Conservation (phyloP, 2,329 filamentous ascomycete species). For the Fusarium mexicanum region DNA sequence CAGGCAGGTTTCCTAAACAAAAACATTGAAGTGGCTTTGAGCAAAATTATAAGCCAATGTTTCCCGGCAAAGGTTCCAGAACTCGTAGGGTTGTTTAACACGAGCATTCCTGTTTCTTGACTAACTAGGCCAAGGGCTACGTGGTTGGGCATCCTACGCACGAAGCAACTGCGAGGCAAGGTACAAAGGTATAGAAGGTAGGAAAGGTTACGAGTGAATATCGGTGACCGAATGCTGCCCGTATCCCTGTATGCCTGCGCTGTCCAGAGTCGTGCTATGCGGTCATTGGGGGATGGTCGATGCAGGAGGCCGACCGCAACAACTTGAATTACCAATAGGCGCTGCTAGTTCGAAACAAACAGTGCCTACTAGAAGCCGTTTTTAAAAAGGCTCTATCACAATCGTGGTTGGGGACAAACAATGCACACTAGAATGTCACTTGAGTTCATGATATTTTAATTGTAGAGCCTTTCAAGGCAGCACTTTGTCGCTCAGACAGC, state of each 20-base stretch:
- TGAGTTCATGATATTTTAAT: fast-evolving
- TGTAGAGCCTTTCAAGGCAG: neutral
- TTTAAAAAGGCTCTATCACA: neutral
- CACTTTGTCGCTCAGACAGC: neutral
- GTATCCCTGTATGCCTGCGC: too few species aligned
- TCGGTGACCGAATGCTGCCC: too few species aligned
- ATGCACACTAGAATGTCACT: neutral
- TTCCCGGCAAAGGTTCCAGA: too few species aligned
- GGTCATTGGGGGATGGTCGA: too few species aligned
- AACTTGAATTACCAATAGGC: neutral
- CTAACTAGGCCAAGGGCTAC: neutral
- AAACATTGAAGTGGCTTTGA: fast-evolving
- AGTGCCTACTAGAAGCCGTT: neutral
- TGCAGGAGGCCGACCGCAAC: neutral
- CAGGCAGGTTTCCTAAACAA: neutral
- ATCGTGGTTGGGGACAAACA: neutral
- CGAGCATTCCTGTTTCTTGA: neutral
- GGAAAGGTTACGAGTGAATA: neutral
- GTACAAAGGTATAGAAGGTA: neutral
- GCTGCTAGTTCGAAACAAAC: neutral
- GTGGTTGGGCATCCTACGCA: neutral
- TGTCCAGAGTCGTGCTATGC: too few species aligned
- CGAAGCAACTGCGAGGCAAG: neutral
- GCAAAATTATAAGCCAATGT: neutral
- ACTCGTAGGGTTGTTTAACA: too few species aligned